phyloP scores from a whole-genome alignment of 345 rosid species.

The Xanthoceras sorbifolium region DNA sequence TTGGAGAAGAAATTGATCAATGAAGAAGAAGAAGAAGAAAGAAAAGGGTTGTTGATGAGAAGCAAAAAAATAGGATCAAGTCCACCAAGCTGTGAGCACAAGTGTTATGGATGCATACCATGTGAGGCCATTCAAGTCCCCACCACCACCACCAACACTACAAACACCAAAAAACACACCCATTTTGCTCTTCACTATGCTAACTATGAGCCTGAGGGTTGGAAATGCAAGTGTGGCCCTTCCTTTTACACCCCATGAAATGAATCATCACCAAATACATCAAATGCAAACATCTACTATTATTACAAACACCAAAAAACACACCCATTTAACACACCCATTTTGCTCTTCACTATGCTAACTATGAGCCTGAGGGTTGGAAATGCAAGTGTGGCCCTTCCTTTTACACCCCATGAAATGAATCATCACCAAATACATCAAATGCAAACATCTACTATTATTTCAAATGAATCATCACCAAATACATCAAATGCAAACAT shows the following conservation, averaged over 20 bases:
- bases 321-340: no score
- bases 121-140: slow-evolving; percentile 84
- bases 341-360: slow-evolving; percentile 54
- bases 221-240: slow-evolving; percentile 89
- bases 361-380: slow-evolving; percentile 88
- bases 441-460: background rate
- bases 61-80: slow-evolving; percentile 66
- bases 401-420: slow-evolving; percentile 54
- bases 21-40: background rate
- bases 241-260: slow-evolving; percentile 54
- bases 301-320: slow-evolving; percentile 29
- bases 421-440: slow-evolving; percentile 8
- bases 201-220: slow-evolving; percentile 81
- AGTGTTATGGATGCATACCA: slow-evolving; percentile 75
- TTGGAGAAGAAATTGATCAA: background rate
- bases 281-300: background rate
- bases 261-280: slow-evolving; percentile 25
- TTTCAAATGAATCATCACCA: slow-evolving; percentile 18
- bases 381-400: slow-evolving; percentile 82
- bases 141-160: no score
- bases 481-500: background rate
- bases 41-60: background rate
- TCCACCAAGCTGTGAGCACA: slow-evolving; percentile 77
- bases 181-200: slow-evolving; percentile 52
- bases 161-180: slow-evolving; percentile 30